These are phyloP conservation scores for Acanthamoeba pearcei DNA, from an alignment of 208 protist species.

Conservation along the genomic window DNA sequence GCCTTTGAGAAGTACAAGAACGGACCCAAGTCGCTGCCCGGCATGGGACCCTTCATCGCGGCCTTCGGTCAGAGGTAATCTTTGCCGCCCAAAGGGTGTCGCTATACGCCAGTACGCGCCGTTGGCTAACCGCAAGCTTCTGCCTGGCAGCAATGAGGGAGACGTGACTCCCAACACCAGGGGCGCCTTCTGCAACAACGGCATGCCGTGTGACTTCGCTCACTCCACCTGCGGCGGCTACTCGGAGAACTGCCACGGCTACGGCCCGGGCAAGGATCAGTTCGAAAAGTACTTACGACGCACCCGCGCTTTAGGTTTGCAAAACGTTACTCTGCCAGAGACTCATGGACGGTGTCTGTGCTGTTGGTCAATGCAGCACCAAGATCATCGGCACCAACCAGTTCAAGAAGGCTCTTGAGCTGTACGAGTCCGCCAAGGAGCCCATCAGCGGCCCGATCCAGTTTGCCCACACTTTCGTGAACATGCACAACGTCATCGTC, in stretches of 20 bases:
- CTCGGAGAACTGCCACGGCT: conserved; percentile 79
- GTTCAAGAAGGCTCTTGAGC: conserved; percentile 66
- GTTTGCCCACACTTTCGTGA: conserved; percentile 44
- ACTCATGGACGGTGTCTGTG: neutral
- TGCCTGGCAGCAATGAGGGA: conserved; percentile 77
- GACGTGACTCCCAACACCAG: conserved; percentile 84
- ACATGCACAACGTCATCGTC: conserved; percentile 46
- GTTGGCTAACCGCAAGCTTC: neutral
- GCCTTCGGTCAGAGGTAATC: conserved; percentile 81
- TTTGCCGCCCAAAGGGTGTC: neutral
- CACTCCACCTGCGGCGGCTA: conserved; percentile 79
- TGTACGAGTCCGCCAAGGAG: conserved; percentile 23
- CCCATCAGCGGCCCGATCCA: conserved; percentile 40
- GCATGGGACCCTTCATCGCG: conserved; percentile 82
- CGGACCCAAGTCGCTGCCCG: conserved; percentile 53
- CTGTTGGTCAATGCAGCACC: conserved; percentile 74
- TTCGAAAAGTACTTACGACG: neutral
- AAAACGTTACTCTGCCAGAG: neutral
- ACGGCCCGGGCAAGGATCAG: conserved; percentile 78
- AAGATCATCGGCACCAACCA: conserved; percentile 82
- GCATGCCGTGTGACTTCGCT: conserved; percentile 75
- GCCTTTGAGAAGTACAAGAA: conserved; percentile 81
- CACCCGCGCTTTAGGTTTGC: neutral
- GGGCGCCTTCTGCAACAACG: conserved; percentile 80
- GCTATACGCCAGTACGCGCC: neutral